Conservation (phyloP, 2,329 filamentous ascomycete species). For the Colletotrichum costaricense region DNA sequence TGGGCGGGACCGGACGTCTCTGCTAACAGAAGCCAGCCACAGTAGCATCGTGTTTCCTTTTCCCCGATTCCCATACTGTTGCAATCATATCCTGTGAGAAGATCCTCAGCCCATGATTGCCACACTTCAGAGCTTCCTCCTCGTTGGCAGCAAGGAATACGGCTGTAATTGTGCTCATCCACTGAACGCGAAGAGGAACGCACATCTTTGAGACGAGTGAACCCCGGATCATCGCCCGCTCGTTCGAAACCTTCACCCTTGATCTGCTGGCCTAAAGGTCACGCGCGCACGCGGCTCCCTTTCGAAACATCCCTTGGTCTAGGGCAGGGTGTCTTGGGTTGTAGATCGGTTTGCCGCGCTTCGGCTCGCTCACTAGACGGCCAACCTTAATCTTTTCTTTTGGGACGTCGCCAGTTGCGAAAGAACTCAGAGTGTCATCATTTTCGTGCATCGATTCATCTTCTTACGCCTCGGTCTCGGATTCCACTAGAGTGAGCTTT, state of each 20-base stretch:
- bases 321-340: constrained; percentile 5
- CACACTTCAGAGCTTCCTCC: neutral
- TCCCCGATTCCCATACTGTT: neutral
- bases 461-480: constrained; percentile 22
- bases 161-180: neutral
- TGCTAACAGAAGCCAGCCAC: constrained; percentile 15
- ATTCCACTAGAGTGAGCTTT: neutral
- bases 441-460: neutral
- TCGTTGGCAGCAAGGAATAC: neutral
- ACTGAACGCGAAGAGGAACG: constrained; percentile 6
- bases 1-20: constrained; percentile 21
- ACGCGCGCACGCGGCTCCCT: constrained; percentile 29
- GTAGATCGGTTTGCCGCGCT: constrained; percentile 17
- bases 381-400: constrained; percentile 20
- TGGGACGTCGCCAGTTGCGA: neutral
- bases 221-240: constrained; percentile 23
- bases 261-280: neutral
- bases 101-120: constrained; percentile 6
- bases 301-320: constrained; percentile 29
- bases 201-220: constrained; percentile 22
- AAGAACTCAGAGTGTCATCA: neutral
- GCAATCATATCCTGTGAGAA: neutral
- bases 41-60: neutral
- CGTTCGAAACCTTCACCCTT: constrained; percentile 16
- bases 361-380: neutral